phyloP scores from a whole-genome alignment of 2,329 filamentous ascomycete genomes.

The Xylariales sp. region DNA sequence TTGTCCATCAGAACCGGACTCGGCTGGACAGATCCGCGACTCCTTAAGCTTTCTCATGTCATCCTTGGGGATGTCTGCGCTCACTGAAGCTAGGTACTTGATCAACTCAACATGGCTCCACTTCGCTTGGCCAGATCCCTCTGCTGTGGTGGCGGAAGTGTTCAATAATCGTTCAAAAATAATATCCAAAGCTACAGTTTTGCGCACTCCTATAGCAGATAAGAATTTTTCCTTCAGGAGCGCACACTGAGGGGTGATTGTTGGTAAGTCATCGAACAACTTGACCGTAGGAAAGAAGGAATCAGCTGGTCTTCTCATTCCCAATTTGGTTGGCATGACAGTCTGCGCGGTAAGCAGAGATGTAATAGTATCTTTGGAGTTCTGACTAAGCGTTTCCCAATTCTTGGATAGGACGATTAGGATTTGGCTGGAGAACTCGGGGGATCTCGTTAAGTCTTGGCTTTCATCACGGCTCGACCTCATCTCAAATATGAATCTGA shows the following conservation, averaged over 20 bases:
- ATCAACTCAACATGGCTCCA: constrained; percentile 96
- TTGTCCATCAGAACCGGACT: constrained; percentile 53
- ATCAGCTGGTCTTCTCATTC: constrained; percentile 81
- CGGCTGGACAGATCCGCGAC: constrained; percentile 78
- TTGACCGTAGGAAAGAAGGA: constrained; percentile 93
- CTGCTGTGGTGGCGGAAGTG: constrained; percentile 45
- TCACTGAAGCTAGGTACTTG: constrained; percentile 88
- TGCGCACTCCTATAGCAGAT: constrained; percentile 77
- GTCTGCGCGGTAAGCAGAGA: constrained; percentile 62
- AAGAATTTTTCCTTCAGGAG: constrained; percentile 90
- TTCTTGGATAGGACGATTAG: constrained; percentile 80
- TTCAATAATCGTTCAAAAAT: constrained; percentile 84
- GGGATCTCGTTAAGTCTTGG: constrained; percentile 66
- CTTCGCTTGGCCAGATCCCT: constrained; percentile 51
- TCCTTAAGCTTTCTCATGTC: constrained; percentile 76
- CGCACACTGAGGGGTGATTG: constrained; percentile 64
- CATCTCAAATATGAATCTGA: constrained; percentile 73
- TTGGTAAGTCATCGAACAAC: constrained; percentile 88
- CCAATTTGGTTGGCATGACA: constrained; percentile 84
- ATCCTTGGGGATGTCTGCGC: constrained; percentile 76
- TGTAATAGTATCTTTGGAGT: constrained; percentile 61
- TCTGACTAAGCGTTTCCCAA: constrained; percentile 74
- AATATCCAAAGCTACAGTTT: constrained; percentile 90
- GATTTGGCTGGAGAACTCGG: constrained; percentile 72
- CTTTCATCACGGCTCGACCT: constrained; percentile 54